Evolutionary conservation across 2,329 filamentous ascomycete species (phyloP), one percentile per base, ranked within the genome.

Genomic region (Pyricularia grisea): DNA sequence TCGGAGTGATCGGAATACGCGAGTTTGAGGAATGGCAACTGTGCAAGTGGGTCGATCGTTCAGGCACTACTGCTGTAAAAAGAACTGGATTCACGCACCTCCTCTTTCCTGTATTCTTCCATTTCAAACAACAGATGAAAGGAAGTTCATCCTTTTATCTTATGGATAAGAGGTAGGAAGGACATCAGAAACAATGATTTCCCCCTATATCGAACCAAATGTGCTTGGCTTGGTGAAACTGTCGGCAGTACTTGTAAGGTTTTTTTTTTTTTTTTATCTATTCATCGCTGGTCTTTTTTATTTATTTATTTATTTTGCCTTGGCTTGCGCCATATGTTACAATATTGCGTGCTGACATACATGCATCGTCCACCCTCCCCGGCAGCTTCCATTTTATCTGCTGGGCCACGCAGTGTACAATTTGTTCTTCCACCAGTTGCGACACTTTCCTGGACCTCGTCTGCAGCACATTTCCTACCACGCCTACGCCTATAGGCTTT

Each of bases 361-460:
- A 61, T 25, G n/a, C 23, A 12, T 25, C 23, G 7, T 7, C 58
- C 58, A 25, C 23, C n/a, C 23, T 61, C 58, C 42, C 12, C n/a
- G 20, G 20, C 20, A 68, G 67, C n/a, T 68, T 31, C 30, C 58
- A 27, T 17, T 42, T 23, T 68, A 64, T 27, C n/a, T 64, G 20
- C 27, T 60, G 11, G 17, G 28, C 30, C 30, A 20, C 11, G 36
- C 63, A n/a, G 28, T 60, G 14, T 68, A 68, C 61, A 71, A 71
- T 20, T 11, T 67, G 31, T 67, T 71, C 50, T 71, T 72, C 65
- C 71, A 72, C 30, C 70, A 70, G 4, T 68, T 72, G 2, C 31
- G 65, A 5, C 65, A 28, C 14, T 72, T 69, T 31, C 71, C 71
- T 4, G 71, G 71, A 7, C 71, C 71, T 6, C 58, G 70, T 10